Evolutionary conservation across 208 protist genomes (phyloP).

Genomic region (Leishmania major): DNA sequence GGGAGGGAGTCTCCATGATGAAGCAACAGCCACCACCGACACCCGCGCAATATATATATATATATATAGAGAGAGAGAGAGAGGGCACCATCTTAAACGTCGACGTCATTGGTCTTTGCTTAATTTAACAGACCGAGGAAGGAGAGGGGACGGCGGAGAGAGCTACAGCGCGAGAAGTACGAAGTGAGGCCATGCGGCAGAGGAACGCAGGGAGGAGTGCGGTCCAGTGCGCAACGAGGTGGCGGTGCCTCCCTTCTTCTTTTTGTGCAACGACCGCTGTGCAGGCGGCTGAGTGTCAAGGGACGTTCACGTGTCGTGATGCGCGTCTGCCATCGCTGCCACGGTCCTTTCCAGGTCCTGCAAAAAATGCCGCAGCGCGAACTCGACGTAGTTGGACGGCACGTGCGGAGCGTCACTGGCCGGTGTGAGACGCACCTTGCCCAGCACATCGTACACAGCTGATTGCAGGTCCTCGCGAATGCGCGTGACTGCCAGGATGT

Average conservation of each 20-base stretch:
- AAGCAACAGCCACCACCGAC: too few species aligned
- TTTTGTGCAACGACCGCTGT: too few species aligned
- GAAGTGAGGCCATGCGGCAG: background rate
- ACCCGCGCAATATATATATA: background rate
- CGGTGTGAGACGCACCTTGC: constrained; percentile 1
- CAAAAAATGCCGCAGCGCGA: constrained; percentile 81
- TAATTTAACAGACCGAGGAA: background rate
- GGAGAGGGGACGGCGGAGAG: background rate
- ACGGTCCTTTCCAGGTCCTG: constrained; percentile 72
- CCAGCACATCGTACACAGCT: constrained; percentile 30
- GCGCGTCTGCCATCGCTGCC: constrained; percentile 35
- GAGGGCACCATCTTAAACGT: background rate
- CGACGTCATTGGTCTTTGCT: background rate
- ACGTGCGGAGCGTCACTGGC: constrained; percentile 14
- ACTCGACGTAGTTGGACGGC: constrained; percentile 64
- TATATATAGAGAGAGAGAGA: too few species aligned
- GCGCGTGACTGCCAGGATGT: constrained; percentile 58
- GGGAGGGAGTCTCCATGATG: background rate
- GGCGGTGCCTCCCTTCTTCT: background rate
- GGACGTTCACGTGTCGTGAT: background rate
- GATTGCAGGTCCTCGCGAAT: constrained; percentile 50
- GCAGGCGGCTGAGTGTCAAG: background rate
- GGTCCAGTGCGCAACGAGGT: background rate
- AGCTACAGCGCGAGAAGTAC: background rate
- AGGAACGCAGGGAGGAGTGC: background rate